phyloP scores from a whole-genome alignment of 371 early-diverging fungal species.

The Mucor irregularis region DNA sequence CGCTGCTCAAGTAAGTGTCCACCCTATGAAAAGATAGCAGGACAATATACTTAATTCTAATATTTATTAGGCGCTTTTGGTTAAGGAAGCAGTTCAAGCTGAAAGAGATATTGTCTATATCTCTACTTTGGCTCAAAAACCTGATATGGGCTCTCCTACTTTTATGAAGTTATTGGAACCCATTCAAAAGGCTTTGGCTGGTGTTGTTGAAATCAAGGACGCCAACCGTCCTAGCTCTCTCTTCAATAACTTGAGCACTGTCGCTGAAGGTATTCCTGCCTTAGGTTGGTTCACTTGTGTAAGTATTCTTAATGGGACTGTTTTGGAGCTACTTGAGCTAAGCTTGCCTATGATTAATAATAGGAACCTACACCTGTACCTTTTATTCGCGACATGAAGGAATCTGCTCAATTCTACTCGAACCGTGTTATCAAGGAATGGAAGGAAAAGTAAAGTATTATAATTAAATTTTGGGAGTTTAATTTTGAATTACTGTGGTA shows the following conservation, averaged over 20 bases:
- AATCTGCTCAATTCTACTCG: slow-evolving; percentile 89
- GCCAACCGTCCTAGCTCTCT: slow-evolving; percentile 72
- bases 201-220: slow-evolving; percentile 71
- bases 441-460: slow-evolving; percentile 77
- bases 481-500: too few relatives aligned
- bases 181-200: slow-evolving; percentile 68
- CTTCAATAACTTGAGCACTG: slow-evolving; percentile 80
- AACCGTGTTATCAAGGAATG: slow-evolving; percentile 89
- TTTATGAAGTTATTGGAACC: slow-evolving; percentile 70
- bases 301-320: slow-evolving; percentile 29
- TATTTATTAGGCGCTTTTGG: slow-evolving; percentile 28
- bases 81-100: slow-evolving; percentile 63
- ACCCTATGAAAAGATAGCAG: too few relatives aligned
- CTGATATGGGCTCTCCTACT: slow-evolving; percentile 54
- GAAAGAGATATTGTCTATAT: slow-evolving; percentile 76
- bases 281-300: slow-evolving; percentile 93
- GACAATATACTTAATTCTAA: too few relatives aligned
- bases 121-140: slow-evolving; percentile 79
- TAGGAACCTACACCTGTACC: slow-evolving; percentile 89
- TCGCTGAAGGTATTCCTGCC: slow-evolving; percentile 89
- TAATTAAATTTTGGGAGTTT: neutral
- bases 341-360: too few relatives aligned
- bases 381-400: slow-evolving; percentile 87
- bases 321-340: too few relatives aligned
- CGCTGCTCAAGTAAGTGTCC: slow-evolving; percentile 64